These are phyloP conservation scores for Cercospora citrullina DNA, from an alignment of 2,329 filamentous ascomycete genomes.

Conservation along the genomic window DNA sequence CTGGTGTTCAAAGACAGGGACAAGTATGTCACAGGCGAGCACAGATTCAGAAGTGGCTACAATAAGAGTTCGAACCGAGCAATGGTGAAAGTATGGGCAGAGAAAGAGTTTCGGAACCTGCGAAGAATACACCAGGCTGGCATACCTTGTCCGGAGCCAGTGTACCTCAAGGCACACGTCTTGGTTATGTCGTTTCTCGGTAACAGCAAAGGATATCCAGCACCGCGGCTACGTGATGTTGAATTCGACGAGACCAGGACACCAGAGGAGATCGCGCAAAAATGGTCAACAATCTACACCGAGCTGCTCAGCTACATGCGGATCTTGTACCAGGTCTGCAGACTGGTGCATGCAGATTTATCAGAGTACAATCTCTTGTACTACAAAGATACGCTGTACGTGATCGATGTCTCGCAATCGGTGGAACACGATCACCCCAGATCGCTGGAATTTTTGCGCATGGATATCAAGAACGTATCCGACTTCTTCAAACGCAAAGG, in stretches of 20 bases:
- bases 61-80: conserved; percentile 93
- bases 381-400: conserved; percentile 76
- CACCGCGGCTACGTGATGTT: conserved; percentile 86
- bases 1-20: conserved; percentile 97
- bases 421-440: conserved; percentile 96
- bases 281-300: conserved; percentile 77
- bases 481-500: conserved; percentile 89
- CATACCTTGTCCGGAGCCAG: conserved; percentile 86
- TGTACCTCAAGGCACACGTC: conserved; percentile 89
- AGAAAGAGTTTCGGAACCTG: conserved; percentile 96
- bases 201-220: conserved; percentile 80
- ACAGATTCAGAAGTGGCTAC: conserved; percentile 84
- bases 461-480: conserved; percentile 96
- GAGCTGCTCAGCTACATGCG: conserved; percentile 88
- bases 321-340: conserved; percentile 87
- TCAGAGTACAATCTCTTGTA: conserved; percentile 98
- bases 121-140: conserved; percentile 78
- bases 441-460: conserved; percentile 88
- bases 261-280: conserved; percentile 61
- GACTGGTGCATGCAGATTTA: conserved; percentile 90
- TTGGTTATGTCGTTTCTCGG: conserved; percentile 94
- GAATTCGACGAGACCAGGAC: conserved; percentile 56
- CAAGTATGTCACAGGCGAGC: conserved; percentile 92
- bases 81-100: conserved; percentile 98
- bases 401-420: conserved; percentile 97